phyloP scores from a whole-genome alignment of 768 basidiomycete species.

The Podaxis rugospora region DNA sequence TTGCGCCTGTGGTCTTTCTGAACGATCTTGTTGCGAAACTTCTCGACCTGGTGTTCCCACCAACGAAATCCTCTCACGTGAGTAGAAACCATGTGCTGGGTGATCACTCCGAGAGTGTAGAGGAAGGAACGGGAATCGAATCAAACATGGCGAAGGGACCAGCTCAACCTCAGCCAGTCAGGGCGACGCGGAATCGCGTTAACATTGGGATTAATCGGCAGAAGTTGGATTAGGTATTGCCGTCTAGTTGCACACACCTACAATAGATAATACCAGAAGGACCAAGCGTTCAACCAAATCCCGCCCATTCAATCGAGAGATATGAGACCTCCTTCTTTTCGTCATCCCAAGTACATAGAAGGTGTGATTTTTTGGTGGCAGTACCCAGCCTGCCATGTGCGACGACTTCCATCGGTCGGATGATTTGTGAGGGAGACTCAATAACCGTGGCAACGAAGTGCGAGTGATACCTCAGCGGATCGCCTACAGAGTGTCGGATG shows the following conservation, averaged over 20 bases:
- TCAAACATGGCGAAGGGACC: conserved; percentile 22
- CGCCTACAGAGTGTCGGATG: conserved; percentile 45
- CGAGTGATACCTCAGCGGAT: conserved; percentile 94
- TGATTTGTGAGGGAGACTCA: conserved; percentile 48
- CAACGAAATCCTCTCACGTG: conserved; percentile 26
- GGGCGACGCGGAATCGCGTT: conserved; percentile 25
- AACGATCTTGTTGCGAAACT: conserved; percentile 67
- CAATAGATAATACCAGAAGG: not conserved
- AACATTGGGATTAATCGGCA: conserved; percentile 32
- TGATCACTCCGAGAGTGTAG: conserved; percentile 53
- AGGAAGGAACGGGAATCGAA: conserved; percentile 46
- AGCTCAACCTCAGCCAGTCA: conserved; percentile 12
- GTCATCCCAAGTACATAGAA: conserved; percentile 88
- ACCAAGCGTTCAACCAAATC: conserved; percentile 55
- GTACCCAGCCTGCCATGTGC: conserved; percentile 95
- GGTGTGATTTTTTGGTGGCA: conserved; percentile 93
- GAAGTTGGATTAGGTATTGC: conserved; percentile 40
- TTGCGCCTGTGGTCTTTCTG: conserved; percentile 66
- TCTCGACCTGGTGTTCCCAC: conserved; percentile 22
- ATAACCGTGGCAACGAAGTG: conserved; percentile 89
- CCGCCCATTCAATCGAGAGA: conserved; percentile 87
- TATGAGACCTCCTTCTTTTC: conserved; percentile 61
- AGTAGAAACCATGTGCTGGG: conserved; percentile 30
- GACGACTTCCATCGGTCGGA: conserved; percentile 91
- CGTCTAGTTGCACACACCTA: not conserved